These are phyloP conservation scores for Sphenostylis stenocarpa DNA, from an alignment of 306 rosid genomes.

Conservation along the genomic window DNA sequence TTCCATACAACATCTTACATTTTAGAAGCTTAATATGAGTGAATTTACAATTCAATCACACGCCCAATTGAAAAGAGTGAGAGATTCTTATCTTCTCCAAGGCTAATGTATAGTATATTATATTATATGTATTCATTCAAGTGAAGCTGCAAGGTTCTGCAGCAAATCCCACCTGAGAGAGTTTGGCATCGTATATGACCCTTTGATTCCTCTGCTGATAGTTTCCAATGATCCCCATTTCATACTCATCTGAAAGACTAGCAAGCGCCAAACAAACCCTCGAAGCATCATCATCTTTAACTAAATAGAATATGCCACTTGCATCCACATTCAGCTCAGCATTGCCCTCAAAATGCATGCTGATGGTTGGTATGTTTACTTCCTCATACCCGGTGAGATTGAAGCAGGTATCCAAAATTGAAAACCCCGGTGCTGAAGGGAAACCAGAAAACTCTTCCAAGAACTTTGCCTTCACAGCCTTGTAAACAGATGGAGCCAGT, in stretches of 20 bases:
- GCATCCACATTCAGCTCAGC: neutral
- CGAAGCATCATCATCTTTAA: neutral
- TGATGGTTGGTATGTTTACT: neutral
- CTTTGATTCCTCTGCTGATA: constrained; percentile 6
- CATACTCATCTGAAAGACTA: neutral
- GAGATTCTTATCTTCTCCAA: too few relatives aligned
- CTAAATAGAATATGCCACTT: neutral
- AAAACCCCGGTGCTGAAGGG: neutral
- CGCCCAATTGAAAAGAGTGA: too few relatives aligned
- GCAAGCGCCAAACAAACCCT: neutral
- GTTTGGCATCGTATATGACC: neutral
- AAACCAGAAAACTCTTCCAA: neutral
- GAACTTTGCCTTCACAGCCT: neutral
- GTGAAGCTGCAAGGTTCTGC: neutral
- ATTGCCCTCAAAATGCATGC: neutral
- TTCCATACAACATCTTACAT: neutral
- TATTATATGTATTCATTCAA: too few relatives aligned
- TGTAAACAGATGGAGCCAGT: neutral
- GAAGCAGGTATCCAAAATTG: neutral
- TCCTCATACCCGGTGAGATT: neutral
- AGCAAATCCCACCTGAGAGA: neutral
- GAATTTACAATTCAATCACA: neutral
- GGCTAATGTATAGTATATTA: too few relatives aligned
- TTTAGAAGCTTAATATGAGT: neutral
- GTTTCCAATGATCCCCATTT: neutral